These are phyloP conservation scores for Septoria linicola DNA, from an alignment of 2,329 filamentous ascomycete genomes.

Conservation along the genomic window DNA sequence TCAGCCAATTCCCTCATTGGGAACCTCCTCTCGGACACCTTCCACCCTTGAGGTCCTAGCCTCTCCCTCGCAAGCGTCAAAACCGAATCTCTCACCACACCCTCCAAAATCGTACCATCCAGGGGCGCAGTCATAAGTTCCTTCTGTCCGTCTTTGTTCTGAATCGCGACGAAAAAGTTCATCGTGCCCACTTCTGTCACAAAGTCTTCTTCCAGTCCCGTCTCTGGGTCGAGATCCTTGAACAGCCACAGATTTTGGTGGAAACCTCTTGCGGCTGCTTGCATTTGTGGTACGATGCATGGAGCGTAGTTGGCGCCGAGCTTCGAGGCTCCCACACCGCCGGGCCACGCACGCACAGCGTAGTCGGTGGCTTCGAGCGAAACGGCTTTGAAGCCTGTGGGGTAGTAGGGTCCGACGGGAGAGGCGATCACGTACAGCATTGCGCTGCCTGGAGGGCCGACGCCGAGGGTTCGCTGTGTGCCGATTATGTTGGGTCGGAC, in stretches of 20 bases:
- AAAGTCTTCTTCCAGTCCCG: conserved; percentile 66
- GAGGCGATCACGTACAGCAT: conserved; percentile 94
- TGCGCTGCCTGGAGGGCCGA: conserved; percentile 86
- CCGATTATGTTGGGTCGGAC: conserved; percentile 96
- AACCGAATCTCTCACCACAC: conserved; percentile 89
- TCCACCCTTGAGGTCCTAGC: conserved; percentile 83
- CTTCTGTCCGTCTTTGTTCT: conserved; percentile 84
- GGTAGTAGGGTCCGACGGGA: conserved; percentile 96
- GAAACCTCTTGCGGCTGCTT: conserved; percentile 87
- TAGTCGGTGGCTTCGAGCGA: conserved; percentile 95
- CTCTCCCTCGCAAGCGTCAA: conserved; percentile 81
- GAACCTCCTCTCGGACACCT: conserved; percentile 82
- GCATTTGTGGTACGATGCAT: conserved; percentile 92
- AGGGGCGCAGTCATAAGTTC: conserved; percentile 93
- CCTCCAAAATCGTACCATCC: conserved; percentile 94
- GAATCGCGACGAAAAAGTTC: conserved; percentile 91
- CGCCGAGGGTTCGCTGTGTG: conserved; percentile 89
- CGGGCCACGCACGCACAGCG: conserved; percentile 87
- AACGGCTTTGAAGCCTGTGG: conserved; percentile 96
- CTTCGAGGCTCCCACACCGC: conserved; percentile 97
- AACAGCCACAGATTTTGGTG: conserved; percentile 99
- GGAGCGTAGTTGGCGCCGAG: conserved; percentile 99
- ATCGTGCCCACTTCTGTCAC: conserved; percentile 98
- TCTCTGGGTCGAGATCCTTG: conserved; percentile 56
- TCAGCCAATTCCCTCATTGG: conserved; percentile 83